These are phyloP conservation scores for Clarireedia paspali DNA, from an alignment of 2,329 filamentous ascomycete species.

Conservation along the genomic window DNA sequence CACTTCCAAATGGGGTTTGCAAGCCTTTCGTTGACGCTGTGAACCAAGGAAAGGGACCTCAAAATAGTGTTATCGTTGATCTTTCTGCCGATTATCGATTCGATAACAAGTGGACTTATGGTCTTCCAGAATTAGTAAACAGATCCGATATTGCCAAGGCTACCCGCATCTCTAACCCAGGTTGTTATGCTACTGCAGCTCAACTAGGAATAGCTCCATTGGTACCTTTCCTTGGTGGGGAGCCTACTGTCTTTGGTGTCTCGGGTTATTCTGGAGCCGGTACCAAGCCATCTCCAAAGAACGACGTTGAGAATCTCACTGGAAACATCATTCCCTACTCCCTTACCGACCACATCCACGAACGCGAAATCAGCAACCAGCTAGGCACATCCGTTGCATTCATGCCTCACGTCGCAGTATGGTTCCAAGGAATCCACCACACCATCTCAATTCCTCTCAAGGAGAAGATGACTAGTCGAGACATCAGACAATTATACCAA, in stretches of 20 bases:
- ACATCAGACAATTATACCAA: slow-evolving; percentile 91
- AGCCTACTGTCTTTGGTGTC: slow-evolving; percentile 81
- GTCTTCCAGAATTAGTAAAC: slow-evolving; percentile 76
- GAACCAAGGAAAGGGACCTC: slow-evolving; percentile 53
- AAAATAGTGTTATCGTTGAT: slow-evolving; percentile 76
- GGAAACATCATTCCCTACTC: slow-evolving; percentile 90
- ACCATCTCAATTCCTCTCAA: slow-evolving; percentile 86
- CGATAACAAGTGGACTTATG: slow-evolving; percentile 78
- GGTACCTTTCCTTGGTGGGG: slow-evolving; percentile 64
- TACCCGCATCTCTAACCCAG: slow-evolving; percentile 82
- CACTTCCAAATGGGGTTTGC: slow-evolving; percentile 90
- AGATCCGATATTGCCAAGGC: slow-evolving; percentile 70
- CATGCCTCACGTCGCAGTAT: slow-evolving; percentile 88
- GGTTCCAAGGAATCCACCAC: slow-evolving; percentile 94
- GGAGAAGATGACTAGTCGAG: slow-evolving; percentile 79
- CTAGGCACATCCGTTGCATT: slow-evolving; percentile 72
- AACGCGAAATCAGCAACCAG: slow-evolving; percentile 78
- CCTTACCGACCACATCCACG: slow-evolving; percentile 89
- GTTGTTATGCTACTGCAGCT: slow-evolving; percentile 90
- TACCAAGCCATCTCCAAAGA: slow-evolving; percentile 90
- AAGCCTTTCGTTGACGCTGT: slow-evolving; percentile 90
- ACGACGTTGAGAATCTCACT: slow-evolving; percentile 73
- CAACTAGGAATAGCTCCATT: slow-evolving; percentile 84
- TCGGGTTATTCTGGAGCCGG: slow-evolving; percentile 93
- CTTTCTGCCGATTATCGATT: slow-evolving; percentile 97